Evolutionary conservation across 129 eudicot species (phyloP).

Genomic region (Saposhnikovia divaricata): DNA sequence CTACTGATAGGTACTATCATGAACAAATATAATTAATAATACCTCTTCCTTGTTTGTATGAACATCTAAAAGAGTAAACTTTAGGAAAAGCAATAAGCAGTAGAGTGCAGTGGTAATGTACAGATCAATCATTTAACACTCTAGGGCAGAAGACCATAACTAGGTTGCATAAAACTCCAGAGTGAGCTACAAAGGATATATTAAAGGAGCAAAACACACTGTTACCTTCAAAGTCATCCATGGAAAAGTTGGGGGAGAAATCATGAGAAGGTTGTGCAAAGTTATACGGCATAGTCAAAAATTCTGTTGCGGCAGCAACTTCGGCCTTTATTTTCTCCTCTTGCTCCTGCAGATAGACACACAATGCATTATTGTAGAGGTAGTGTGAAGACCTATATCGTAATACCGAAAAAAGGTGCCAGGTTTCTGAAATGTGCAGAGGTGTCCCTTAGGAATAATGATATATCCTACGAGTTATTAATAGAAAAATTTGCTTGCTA

Average conservation of each 20-base stretch:
- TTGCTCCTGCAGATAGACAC: conserved; percentile 44
- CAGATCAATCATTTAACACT: background rate
- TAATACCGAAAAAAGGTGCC: background rate
- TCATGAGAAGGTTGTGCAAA: conserved; percentile 28
- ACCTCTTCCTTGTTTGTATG: background rate
- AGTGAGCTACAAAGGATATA: background rate
- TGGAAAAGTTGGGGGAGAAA: conserved; percentile 51
- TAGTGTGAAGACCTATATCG: background rate
- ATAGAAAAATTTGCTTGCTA: background rate
- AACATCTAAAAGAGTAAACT: background rate
- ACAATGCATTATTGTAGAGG: background rate
- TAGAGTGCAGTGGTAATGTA: background rate
- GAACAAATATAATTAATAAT: background rate
- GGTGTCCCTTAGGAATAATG: background rate
- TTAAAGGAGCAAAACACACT: background rate
- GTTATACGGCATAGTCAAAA: conserved; percentile 30
- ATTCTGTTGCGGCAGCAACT: conserved; percentile 44
- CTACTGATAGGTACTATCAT: too few species aligned
- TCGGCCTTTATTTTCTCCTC: conserved; percentile 83
- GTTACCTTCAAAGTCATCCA: conserved; percentile 96
- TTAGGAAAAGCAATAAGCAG: background rate
- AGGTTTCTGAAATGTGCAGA: background rate
- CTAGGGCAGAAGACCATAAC: background rate
- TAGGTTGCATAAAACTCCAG: background rate
- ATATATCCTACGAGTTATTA: background rate